Evolutionary conservation across 208 protist genomes (phyloP).

Genomic region (Phytomonas serpens): DNA sequence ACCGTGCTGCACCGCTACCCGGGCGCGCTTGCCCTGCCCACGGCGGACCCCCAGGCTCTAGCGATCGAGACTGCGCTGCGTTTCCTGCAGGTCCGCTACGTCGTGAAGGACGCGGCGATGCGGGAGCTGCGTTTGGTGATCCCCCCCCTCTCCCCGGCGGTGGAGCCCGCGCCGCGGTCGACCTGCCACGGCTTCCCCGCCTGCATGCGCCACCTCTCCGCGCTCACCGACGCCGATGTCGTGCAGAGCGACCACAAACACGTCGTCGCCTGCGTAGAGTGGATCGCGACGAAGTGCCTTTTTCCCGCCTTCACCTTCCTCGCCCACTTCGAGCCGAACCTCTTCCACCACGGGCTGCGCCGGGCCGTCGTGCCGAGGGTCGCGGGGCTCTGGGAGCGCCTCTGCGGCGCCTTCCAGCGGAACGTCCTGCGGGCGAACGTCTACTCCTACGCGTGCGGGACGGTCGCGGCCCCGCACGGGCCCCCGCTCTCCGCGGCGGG

Average conservation of each 20-base stretch:
- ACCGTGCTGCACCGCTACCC: conserved; percentile 22
- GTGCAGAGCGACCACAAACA: conserved; percentile 23
- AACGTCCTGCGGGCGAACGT: conserved; percentile 35
- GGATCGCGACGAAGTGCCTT: conserved; percentile 37
- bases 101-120: conserved; percentile 26
- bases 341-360: conserved; percentile 37
- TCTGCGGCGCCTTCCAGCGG: conserved; percentile 42
- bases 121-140: conserved; percentile 21
- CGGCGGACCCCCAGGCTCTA: conserved; percentile 57
- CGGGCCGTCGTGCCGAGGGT: conserved; percentile 57
- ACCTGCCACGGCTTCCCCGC: conserved; percentile 24
- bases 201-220: conserved; percentile 32
- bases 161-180: conserved; percentile 1
- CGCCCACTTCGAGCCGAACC: conserved; percentile 35
- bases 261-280: conserved; percentile 31
- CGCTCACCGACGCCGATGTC: conserved; percentile 22
- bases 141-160: conserved; percentile 1
- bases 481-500: conserved; percentile 15
- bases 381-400: conserved; percentile 39
- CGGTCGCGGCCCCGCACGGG: not conserved
- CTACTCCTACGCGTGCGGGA: conserved; percentile 23
- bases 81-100: conserved; percentile 33
- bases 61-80: conserved; percentile 65
- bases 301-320: conserved; percentile 78
- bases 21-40: conserved; percentile 45